phyloP scores from a whole-genome alignment of 169 alveolate species.

The Eimeria necatrix region DNA sequence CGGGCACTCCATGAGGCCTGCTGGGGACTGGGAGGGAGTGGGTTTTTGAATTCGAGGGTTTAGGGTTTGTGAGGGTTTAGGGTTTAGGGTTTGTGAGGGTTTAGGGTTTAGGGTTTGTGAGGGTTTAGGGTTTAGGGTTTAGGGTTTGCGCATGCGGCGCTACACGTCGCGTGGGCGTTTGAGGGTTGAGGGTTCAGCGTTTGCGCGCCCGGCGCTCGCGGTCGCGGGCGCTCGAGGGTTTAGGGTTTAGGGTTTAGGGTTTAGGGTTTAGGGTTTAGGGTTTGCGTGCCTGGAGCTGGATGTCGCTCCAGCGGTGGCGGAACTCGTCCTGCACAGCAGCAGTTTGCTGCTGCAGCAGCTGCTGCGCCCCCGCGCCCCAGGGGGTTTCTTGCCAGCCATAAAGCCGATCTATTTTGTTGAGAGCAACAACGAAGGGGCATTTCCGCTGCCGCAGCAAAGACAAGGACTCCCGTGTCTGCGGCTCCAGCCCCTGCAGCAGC shows the following conservation, averaged over 20 bases:
- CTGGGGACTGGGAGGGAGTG: no score
- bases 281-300: slow-evolving; percentile 4
- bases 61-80: no score
- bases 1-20: slow-evolving; percentile 62
- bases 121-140: no score
- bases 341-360: slow-evolving; percentile 32
- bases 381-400: slow-evolving; percentile 95
- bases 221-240: no score
- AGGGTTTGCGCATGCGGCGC: not conserved
- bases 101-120: no score
- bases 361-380: slow-evolving; percentile 62
- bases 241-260: no score
- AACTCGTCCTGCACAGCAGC: slow-evolving; percentile 41
- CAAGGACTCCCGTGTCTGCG: slow-evolving; percentile 97
- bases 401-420: slow-evolving; percentile 98
- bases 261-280: no score
- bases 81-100: no score
- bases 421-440: slow-evolving; percentile 99
- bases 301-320: slow-evolving; percentile 32
- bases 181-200: no score
- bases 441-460: slow-evolving; percentile 93
- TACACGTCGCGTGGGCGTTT: not conserved
- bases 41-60: no score
- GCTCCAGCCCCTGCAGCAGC: slow-evolving; percentile 95
- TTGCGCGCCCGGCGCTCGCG: no score